phyloP scores from a whole-genome alignment of 1,139 yeast species.

The Spathaspora jeffriesii region DNA sequence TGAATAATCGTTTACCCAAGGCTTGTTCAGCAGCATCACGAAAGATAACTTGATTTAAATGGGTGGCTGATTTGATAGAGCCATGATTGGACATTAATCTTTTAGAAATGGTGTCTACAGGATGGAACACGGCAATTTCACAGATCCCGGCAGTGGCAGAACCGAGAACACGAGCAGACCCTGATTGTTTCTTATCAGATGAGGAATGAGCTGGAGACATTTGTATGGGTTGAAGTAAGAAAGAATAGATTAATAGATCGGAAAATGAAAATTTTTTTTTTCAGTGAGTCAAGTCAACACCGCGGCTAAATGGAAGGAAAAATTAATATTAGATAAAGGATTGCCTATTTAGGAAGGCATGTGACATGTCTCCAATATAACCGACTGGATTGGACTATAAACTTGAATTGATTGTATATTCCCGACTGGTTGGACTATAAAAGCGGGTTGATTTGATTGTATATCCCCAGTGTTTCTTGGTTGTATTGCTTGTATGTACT shows the following conservation, averaged over 20 bases:
- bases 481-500: no score
- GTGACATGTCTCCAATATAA: no score
- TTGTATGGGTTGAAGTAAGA: neutral
- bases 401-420: no score
- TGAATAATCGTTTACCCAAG: slow-evolving; percentile 67
- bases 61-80: slow-evolving; percentile 57
- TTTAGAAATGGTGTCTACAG: slow-evolving; percentile 97
- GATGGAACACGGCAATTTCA: slow-evolving; percentile 97
- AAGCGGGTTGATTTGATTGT: no score
- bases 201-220: slow-evolving; percentile 50
- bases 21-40: slow-evolving; percentile 77
- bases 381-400: no score
- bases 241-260: neutral
- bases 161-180: slow-evolving; percentile 87
- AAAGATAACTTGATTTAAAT: slow-evolving; percentile 85
- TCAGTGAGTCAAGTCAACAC: slow-evolving; percentile 4
- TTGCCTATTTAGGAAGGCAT: slow-evolving; percentile 5
- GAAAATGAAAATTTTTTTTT: slow-evolving; percentile 5
- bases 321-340: neutral
- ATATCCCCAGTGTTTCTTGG: no score
- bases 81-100: slow-evolving; percentile 96
- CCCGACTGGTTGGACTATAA: no score
- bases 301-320: slow-evolving; percentile 3
- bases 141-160: slow-evolving; percentile 98
- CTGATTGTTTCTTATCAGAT: slow-evolving; percentile 84